These are phyloP conservation scores for Aspergillus bertholletiae DNA, from an alignment of 495 filamentous ascomycete species.

Conservation along the genomic window DNA sequence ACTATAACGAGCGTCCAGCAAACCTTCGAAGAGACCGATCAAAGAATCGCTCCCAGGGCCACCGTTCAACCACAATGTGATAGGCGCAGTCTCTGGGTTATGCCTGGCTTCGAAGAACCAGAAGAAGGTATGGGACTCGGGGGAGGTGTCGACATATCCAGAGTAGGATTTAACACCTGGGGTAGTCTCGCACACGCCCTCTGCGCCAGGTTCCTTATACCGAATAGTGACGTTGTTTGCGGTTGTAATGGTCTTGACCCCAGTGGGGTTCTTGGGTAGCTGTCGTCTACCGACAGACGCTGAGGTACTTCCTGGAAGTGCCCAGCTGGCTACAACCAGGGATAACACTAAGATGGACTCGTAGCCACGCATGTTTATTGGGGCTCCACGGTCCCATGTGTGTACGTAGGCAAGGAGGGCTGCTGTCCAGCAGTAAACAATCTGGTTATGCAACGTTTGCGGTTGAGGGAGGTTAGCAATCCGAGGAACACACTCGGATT, in stretches of 20 bases:
- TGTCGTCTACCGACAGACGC: constrained; percentile 31
- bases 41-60: constrained; percentile 60
- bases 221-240: constrained; percentile 50
- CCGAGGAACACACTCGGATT: background rate
- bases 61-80: constrained; percentile 51
- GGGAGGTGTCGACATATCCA: constrained; percentile 45
- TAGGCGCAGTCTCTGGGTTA: constrained; percentile 46
- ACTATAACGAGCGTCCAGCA: constrained; percentile 11
- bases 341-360: constrained; percentile 22
- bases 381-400: background rate
- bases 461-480: background rate
- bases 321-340: constrained; percentile 21
- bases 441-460: no score
- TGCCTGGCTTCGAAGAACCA: constrained; percentile 50
- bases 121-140: constrained; percentile 43
- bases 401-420: no score
- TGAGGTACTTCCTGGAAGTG: constrained; percentile 3
- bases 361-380: constrained; percentile 24
- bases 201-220: constrained; percentile 39
- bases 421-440: no score
- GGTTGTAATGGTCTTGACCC: constrained; percentile 55
- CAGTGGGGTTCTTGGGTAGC: constrained; percentile 46
- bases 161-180: constrained; percentile 46
- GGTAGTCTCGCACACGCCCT: constrained; percentile 47
- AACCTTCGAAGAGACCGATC: constrained; percentile 67